Base-by-base conservation (phyloP, 306 rosid genomes). In the Dryas alaskensis region DNA sequence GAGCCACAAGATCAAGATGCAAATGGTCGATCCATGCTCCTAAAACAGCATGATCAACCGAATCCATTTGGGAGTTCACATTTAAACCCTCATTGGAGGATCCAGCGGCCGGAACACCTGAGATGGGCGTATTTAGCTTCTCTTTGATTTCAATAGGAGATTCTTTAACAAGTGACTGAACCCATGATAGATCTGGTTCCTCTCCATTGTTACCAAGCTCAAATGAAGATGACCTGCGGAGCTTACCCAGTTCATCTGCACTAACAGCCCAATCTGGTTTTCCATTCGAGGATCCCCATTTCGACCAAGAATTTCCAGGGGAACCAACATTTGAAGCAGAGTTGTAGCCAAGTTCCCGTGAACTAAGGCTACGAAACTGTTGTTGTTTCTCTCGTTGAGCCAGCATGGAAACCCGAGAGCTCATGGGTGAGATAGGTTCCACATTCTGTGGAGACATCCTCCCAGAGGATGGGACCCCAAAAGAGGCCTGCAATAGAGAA, bases 181-280 rank as follows among this genome's bases (percentile, higher is more conserved):
- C 98, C 98, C 98, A 93, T 7, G 98, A 93, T 25, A 93, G 80
- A 83, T 93, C 97, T 1, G 98, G 97, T 79, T 93, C 98, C 85
- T 93, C 98, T 0, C 93, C 96, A 45, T 89, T 90, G 86, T 84
- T 87, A 57, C 93, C 96, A 6, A 89, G 86, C 90, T 93, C 98
- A 51, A 90, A 93, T 0, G 97, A 90, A 2, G 97, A 89, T 2
- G 98, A 93, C 58, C 97, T 82, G 3, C 93, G 92, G 37, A 79
- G 93, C 83, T 87, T 89, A 46, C 93, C 93, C 19, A 82, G 55
- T 74, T 90, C 97, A 45, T 93, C 95, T 1, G 90, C 57, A 78
- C 79, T 67, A 52, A 85, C 90, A 16, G 90, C 87, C 98, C 98
- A 93, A 78, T 93, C 96, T 67, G 90, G 67, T 76, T 76, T 87